phyloP scores from a whole-genome alignment of 208 protist species.

The Trypanosomatidae sp. region DNA sequence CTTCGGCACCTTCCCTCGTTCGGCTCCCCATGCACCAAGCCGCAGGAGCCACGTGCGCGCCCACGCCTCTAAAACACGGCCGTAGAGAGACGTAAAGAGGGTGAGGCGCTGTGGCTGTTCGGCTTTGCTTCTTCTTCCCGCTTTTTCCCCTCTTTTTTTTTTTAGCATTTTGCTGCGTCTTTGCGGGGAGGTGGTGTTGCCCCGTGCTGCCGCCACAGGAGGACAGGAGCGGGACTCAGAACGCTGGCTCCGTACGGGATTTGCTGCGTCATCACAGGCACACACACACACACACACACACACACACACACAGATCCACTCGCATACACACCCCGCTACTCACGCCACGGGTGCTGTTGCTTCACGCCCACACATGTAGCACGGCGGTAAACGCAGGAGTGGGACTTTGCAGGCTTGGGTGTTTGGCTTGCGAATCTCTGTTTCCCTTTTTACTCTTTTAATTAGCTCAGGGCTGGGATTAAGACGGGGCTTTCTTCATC shows the following conservation, averaged over 20 bases:
- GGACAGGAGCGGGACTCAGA: neutral
- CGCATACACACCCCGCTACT: neutral
- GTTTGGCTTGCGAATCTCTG: neutral
- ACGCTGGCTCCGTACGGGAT: neutral
- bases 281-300: constrained; percentile 2
- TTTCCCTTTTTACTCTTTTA: neutral
- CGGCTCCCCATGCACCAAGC: neutral
- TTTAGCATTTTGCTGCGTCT: neutral
- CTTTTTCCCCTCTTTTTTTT: neutral
- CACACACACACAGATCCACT: constrained; percentile 1
- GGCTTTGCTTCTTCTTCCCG: neutral
- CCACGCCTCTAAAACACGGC: neutral
- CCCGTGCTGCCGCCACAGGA: neutral
- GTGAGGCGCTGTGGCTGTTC: neutral
- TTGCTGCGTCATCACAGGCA: neutral
- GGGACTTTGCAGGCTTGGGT: neutral
- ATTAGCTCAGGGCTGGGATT: neutral
- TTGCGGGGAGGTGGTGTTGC: neutral
- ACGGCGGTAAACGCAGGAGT: neutral
- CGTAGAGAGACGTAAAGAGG: neutral
- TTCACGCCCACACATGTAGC: neutral
- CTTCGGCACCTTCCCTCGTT: neutral
- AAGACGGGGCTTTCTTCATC: neutral
- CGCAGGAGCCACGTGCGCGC: neutral
- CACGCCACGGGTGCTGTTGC: neutral